These are phyloP conservation scores for Huntiella abstrusa DNA, from an alignment of 2,329 filamentous ascomycete species.

Conservation along the genomic window DNA sequence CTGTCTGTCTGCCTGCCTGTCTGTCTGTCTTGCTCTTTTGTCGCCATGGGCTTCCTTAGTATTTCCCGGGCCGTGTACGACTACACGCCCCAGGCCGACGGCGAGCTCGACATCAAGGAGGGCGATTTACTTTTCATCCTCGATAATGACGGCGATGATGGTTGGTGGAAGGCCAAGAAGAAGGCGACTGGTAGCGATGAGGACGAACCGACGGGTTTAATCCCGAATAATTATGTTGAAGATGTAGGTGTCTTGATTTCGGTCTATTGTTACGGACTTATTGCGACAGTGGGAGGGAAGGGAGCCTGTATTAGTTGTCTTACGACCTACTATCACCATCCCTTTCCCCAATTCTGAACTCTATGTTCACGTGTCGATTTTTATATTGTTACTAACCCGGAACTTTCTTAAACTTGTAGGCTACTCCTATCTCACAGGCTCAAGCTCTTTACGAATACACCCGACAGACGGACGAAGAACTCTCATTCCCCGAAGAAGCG, in stretches of 20 bases:
- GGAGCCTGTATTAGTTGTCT: neutral
- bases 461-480: slow-evolving; percentile 89
- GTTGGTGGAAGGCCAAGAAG: slow-evolving; percentile 97
- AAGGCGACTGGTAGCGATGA: slow-evolving; percentile 67
- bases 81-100: slow-evolving; percentile 70
- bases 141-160: slow-evolving; percentile 57
- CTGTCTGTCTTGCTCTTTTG: neutral
- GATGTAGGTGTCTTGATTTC: slow-evolving; percentile 36
- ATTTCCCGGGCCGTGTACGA: slow-evolving; percentile 85
- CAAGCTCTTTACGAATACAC: slow-evolving; percentile 97
- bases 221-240: slow-evolving; percentile 91
- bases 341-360: too few relatives aligned
- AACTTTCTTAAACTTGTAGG: slow-evolving; percentile 20
- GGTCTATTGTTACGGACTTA: neutral
- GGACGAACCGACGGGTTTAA: slow-evolving; percentile 73
- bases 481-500: slow-evolving; percentile 85
- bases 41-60: slow-evolving; percentile 69
- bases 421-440: slow-evolving; percentile 40
- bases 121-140: slow-evolving; percentile 78
- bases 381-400: neutral
- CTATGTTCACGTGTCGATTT: neutral
- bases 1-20: neutral
- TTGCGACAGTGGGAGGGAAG: neutral
- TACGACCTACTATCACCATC: neutral
- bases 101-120: slow-evolving; percentile 68